Evolutionary conservation across 139 green algal genomes (phyloP).

Genomic region (Tetraselmis striata): DNA sequence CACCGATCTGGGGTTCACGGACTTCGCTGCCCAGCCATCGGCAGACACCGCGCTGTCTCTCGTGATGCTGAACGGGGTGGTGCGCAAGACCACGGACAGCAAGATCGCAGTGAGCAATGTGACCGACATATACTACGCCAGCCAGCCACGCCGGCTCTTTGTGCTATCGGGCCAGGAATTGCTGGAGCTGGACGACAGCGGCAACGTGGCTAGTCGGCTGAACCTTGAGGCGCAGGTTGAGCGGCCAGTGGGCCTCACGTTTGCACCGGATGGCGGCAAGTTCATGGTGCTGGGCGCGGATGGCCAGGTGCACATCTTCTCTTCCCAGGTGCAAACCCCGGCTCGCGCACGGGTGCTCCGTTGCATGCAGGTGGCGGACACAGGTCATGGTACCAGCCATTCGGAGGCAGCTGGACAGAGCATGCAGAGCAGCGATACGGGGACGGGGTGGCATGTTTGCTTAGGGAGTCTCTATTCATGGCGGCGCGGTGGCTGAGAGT

Average conservation of each 20-base stretch:
- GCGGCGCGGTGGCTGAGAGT: too few species aligned
- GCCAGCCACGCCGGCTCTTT: background rate
- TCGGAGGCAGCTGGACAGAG: too few species aligned
- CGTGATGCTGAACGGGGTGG: background rate
- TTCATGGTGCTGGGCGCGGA: background rate
- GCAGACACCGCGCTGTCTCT: background rate
- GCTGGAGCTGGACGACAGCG: background rate
- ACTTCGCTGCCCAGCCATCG: background rate
- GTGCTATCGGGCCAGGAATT: background rate
- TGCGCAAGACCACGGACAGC: background rate
- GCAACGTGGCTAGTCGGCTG: background rate
- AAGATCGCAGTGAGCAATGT: background rate
- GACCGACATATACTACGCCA: background rate
- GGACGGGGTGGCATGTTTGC: too few species aligned
- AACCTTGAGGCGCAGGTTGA: background rate
- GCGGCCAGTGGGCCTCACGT: background rate
- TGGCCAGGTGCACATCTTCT: background rate
- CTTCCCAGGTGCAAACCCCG: background rate
- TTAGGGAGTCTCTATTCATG: too few species aligned
- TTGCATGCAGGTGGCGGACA: too few species aligned
- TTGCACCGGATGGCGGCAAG: background rate
- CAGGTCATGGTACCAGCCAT: too few species aligned
- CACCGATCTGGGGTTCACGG: background rate
- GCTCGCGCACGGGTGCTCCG: too few species aligned
- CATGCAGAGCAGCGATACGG: too few species aligned